Percentiles rank a stretch among this genome's conserved stretches.
These are phyloP conservation scores for Skeletonema marinoi DNA, from an alignment of 108 stramenopile species.

Conservation along the genomic window DNA sequence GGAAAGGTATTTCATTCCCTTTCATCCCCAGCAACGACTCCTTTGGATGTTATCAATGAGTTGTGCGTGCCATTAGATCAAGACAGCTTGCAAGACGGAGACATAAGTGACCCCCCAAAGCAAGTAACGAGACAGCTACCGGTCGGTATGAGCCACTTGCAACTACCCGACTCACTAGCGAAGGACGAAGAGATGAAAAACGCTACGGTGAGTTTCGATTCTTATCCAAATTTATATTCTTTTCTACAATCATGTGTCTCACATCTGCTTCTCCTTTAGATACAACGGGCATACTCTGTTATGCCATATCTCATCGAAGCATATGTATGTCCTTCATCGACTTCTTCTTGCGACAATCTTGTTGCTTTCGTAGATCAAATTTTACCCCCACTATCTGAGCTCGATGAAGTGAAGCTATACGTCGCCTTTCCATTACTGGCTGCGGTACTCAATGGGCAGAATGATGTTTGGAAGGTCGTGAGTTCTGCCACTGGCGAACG, in stretches of 20 bases:
- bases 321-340: conserved; percentile 30
- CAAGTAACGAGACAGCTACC: conserved; percentile 8
- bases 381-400: conserved; percentile 69
- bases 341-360: conserved; percentile 16
- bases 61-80: conserved; percentile 29
- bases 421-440: conserved; percentile 65
- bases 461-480: conserved; percentile 9
- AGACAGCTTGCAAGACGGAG: not conserved
- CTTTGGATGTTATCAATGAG: conserved; percentile 34
- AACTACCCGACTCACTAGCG: conserved; percentile 30
- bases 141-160: conserved; percentile 43
- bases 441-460: conserved; percentile 38
- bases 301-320: conserved; percentile 45
- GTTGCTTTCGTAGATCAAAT: conserved; percentile 42
- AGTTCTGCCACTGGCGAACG: conserved; percentile 1
- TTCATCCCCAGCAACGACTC: conserved; percentile 10
- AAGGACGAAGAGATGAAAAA: conserved; percentile 27
- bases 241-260: not conserved
- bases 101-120: not conserved
- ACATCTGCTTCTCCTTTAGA: conserved; percentile 3
- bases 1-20: conserved; percentile 39
- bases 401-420: conserved; percentile 53
- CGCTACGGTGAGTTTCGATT: conserved; percentile 23
- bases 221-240: not conserved
- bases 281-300: conserved; percentile 28